Evolutionary conservation across 805 yeast genomes (phyloP), one percentile per base, ranked within the genome.

Genomic region (Cyberlindnera euphorbiiphila): DNA sequence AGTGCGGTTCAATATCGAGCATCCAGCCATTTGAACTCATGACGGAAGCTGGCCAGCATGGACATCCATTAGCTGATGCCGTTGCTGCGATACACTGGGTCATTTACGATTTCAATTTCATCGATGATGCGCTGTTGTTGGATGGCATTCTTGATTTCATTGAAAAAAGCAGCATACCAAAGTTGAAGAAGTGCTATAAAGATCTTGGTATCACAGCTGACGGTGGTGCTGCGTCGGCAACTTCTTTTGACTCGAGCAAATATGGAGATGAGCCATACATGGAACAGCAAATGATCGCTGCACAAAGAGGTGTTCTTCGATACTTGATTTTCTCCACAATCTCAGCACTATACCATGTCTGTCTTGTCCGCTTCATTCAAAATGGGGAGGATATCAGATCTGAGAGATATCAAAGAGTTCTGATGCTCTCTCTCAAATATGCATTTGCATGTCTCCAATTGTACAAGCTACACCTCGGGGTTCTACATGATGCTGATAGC

Each of bases 41-140:
- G 19, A 13, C 29, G 3, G 32, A 24, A 3, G 37, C 28, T 10
- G 28, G 25, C 3, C n/a, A 19, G 4, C 6, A 19, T 11, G 13
- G 15, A 3, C 37, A 41, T 14, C 19, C 26, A 3, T 18, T 41
- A 6, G 13, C 32, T 10, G 29, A 36, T n/a, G 36, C 34, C 3
- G 32, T 36, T 4, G 9, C 27, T 4, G 11, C 18, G 2, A 12
- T 41, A 16, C 40, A 41, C 27, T 11, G 32, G 12, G 35, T 29
- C 13, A 24, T 41, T 3, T 41, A 36, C 16, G 44, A 41, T 24
- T 41, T 31, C 33, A 36, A 36, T 22, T 21, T 41, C 25, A 33
- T 36, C 14, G 44, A 41, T 17, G 44, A 41, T 19, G 28, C 18
- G 9, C 22, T 29, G 5, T 26, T 29, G 6, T 12, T 36, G 19